phyloP scores from a whole-genome alignment of 106 monocot species.

The Ottelia alismoides region DNA sequence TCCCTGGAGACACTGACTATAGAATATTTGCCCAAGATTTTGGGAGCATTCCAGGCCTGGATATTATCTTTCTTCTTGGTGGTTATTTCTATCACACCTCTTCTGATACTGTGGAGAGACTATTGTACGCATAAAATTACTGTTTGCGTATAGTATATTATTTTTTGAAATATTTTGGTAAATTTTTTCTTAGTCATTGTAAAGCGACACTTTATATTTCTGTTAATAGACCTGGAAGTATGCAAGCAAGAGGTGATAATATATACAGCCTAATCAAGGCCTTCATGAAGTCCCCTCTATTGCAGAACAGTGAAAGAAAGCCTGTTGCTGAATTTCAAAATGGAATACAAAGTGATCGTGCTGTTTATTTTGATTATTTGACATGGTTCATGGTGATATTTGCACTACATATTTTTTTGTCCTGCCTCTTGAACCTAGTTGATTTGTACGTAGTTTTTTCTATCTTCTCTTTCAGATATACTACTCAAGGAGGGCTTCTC shows the following conservation, averaged over 20 bases:
- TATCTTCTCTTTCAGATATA: slow-evolving; percentile 40
- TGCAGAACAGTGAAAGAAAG: slow-evolving; percentile 35
- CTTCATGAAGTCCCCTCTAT: slow-evolving; percentile 53
- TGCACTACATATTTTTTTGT: too few relatives aligned
- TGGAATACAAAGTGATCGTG: slow-evolving; percentile 24
- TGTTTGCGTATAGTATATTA: slow-evolving; percentile 9
- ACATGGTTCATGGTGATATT: slow-evolving; percentile 90
- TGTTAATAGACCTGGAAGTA: slow-evolving; percentile 80
- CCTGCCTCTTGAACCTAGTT: too few relatives aligned
- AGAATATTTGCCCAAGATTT: slow-evolving; percentile 93
- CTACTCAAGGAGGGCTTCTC: slow-evolving; percentile 54
- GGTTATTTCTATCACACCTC: slow-evolving; percentile 98
- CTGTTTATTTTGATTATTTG: slow-evolving; percentile 77
- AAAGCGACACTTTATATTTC: slow-evolving; percentile 4
- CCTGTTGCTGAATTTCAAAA: slow-evolving; percentile 17
- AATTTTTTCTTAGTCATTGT: not conserved
- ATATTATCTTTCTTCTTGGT: slow-evolving; percentile 97
- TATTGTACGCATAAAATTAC: slow-evolving; percentile 59
- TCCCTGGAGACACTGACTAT: slow-evolving; percentile 98
- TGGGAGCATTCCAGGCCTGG: slow-evolving; percentile 88
- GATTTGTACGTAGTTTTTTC: too few relatives aligned
- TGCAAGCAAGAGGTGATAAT: slow-evolving; percentile 98
- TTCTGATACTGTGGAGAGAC: slow-evolving; percentile 81
- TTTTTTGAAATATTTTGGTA: slow-evolving; percentile 1
- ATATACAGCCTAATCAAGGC: slow-evolving; percentile 53